phyloP scores from a whole-genome alignment of 179 eudicot species.

The Patellifolia procumbens region DNA sequence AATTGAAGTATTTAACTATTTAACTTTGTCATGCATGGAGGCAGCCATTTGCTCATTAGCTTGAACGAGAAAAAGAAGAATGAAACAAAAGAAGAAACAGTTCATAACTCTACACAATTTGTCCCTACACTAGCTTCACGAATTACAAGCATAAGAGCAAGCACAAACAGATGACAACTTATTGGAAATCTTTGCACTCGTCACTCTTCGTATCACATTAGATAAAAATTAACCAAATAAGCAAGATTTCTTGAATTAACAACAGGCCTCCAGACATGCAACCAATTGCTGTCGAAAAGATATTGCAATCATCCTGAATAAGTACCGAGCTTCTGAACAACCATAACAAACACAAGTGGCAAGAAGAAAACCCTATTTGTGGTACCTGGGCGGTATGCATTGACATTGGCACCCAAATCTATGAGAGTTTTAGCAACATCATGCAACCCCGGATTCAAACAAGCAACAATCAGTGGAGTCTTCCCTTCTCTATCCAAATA shows the following conservation, averaged over 20 bases:
- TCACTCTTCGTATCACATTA: neutral
- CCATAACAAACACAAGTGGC: neutral
- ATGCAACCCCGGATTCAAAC: constrained; percentile 57
- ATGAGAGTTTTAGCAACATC: constrained; percentile 78
- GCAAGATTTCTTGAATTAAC: neutral
- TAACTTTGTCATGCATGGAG: neutral
- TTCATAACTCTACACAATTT: neutral
- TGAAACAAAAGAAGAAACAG: neutral
- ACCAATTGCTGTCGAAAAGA: neutral
- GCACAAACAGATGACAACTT: neutral
- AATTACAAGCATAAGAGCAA: neutral
- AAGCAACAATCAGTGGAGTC: constrained; percentile 77
- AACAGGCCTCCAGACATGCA: neutral
- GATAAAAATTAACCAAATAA: neutral
- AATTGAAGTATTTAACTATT: neutral
- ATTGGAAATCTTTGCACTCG: neutral
- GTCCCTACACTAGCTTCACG: constrained; percentile 1
- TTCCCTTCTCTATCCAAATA: constrained; percentile 84
- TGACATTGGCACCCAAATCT: constrained; percentile 93
- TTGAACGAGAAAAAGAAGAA: neutral
- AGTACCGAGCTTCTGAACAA: neutral
- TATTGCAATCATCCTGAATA: neutral
- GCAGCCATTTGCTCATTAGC: neutral
- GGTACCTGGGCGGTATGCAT: constrained; percentile 85
- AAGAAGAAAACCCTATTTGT: neutral